Evolutionary conservation across 768 basidiomycete genomes (phyloP), one percentile per base, ranked within the genome.

Genomic region (Lyophyllum decastes): DNA sequence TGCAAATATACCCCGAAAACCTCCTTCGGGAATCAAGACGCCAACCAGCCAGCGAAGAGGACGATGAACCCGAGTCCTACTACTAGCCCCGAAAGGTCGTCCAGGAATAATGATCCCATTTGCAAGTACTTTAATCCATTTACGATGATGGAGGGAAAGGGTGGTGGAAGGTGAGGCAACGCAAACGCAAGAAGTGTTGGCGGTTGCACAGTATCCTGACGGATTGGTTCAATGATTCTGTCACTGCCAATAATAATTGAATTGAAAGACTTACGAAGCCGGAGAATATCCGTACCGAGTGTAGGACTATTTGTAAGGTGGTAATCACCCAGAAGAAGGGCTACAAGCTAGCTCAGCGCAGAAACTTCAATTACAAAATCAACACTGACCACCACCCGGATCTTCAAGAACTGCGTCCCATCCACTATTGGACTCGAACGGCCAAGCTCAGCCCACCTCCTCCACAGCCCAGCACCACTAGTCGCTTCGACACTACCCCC

Each of bases 291-390:
- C 86, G 84, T 61, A 86, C 65, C 9, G 91, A 90, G 63, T 92
- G 89, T 44, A 94, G 66, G 19, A 79, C 78, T 22, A 92, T 76
- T 62, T 92, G 83, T 4, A 93, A 68, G 0, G 91, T 88, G 38
- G 83, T 82, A 58, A 93, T 92, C 8, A 83, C 87, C 89, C 89
- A 92, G 69, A 93, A 90, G 74, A 94, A 90, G 0, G 89, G 86
- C 90, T 92, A 61, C 17, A 40, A 35, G 19, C n/a, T n/a, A n/a
- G 43, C 17, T 47, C 19, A 27, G 47, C 54, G 30, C 40, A 54
- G 10, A 9, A 51, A 55, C 5, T n/a, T 10, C 9, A 41, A n/a
- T 17, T n/a, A 22, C 56, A 4, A 17, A 49, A 8, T 17, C 25
- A 47, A 33, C 10, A 76, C 86, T 60, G 64, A 90, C 89, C 72